Percentiles rank a stretch among this genome's conserved stretches.
Evolutionary conservation across 2,329 filamentous ascomycete species (phyloP).

Genomic region (Emmonsiellopsis sp.): DNA sequence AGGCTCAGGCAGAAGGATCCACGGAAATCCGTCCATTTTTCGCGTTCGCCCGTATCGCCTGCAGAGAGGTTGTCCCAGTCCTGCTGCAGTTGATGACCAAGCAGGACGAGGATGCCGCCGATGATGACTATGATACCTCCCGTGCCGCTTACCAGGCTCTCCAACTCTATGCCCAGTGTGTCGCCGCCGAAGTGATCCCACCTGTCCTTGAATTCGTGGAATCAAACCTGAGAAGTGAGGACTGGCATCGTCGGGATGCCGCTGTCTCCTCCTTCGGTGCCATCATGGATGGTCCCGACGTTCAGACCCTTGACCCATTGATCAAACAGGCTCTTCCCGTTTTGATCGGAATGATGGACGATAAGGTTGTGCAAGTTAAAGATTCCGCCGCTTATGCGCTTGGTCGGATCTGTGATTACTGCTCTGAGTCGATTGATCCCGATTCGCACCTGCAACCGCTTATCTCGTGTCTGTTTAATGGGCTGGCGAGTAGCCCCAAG

Average conservation of each 20-base stretch:
- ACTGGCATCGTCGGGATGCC: constrained; percentile 92
- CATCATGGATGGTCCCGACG: constrained; percentile 97
- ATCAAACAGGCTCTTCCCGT: constrained; percentile 92
- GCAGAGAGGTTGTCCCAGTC: constrained; percentile 87
- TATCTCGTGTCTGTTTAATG: constrained; percentile 81
- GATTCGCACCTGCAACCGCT: constrained; percentile 71
- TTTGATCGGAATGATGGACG: constrained; percentile 86
- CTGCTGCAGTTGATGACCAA: constrained; percentile 81
- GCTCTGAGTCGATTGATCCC: constrained; percentile 84
- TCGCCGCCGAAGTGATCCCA: constrained; percentile 71
- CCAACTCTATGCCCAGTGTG: constrained; percentile 88
- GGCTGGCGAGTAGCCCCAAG: constrained; percentile 82
- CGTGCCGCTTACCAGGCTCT: constrained; percentile 94
- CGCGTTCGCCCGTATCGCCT: constrained; percentile 90
- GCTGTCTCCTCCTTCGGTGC: constrained; percentile 95
- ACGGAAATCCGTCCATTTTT: constrained; percentile 86
- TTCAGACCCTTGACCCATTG: constrained; percentile 82
- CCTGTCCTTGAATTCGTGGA: constrained; percentile 89
- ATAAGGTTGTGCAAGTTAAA: constrained; percentile 78
- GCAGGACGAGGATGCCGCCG: constrained; percentile 92
- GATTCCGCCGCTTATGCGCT: constrained; percentile 95
- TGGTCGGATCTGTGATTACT: constrained; percentile 89
- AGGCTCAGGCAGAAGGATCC: constrained; percentile 59
- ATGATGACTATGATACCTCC: constrained; percentile 96
- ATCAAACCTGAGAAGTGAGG: constrained; percentile 74